phyloP scores from a whole-genome alignment of 495 filamentous ascomycete genomes.

The Hypoxylon perforatum region DNA sequence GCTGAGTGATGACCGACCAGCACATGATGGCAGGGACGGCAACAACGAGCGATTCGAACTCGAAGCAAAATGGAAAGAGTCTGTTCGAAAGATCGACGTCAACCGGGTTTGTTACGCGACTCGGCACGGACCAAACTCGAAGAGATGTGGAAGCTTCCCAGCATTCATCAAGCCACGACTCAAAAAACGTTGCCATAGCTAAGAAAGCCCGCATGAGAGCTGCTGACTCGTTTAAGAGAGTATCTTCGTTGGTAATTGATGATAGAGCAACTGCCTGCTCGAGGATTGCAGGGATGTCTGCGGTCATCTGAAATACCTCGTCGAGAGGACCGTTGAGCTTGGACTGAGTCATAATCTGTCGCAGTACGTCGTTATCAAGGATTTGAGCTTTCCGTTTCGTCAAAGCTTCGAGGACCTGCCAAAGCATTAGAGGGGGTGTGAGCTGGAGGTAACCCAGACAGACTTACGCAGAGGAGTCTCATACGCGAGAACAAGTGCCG shows the following conservation, averaged over 20 bases:
- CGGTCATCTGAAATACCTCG: constrained; percentile 25
- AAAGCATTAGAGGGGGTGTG: constrained; percentile 5
- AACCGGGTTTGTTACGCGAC: constrained; percentile 12
- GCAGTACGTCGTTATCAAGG: constrained; percentile 24
- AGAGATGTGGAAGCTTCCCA: constrained; percentile 24
- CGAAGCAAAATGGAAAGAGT: constrained; percentile 26
- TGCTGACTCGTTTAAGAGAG: constrained; percentile 16
- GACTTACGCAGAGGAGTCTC: constrained; percentile 28
- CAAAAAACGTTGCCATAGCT: constrained; percentile 12
- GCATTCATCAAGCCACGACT: constrained; percentile 23
- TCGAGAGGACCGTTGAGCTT: constrained; percentile 12
- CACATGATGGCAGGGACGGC: constrained; percentile 22
- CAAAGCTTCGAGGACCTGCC: constrained; percentile 24
- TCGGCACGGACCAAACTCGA: constrained; percentile 23
- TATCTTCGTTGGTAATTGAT: constrained; percentile 11
- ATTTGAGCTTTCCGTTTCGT: constrained; percentile 25
- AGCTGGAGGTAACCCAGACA: neutral
- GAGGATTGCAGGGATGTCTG: constrained; percentile 20
- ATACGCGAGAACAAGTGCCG: constrained; percentile 31
- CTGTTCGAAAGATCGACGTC: constrained; percentile 17
- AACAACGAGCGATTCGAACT: constrained; percentile 25
- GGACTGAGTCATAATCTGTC: constrained; percentile 26
- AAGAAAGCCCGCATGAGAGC: constrained; percentile 5
- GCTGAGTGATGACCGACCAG: constrained; percentile 21
- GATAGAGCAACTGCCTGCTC: constrained; percentile 17